Evolutionary conservation across 2,329 filamentous ascomycete species (phyloP), one percentile per base, ranked within the genome.

Genomic region (Peltaster fructicola): DNA sequence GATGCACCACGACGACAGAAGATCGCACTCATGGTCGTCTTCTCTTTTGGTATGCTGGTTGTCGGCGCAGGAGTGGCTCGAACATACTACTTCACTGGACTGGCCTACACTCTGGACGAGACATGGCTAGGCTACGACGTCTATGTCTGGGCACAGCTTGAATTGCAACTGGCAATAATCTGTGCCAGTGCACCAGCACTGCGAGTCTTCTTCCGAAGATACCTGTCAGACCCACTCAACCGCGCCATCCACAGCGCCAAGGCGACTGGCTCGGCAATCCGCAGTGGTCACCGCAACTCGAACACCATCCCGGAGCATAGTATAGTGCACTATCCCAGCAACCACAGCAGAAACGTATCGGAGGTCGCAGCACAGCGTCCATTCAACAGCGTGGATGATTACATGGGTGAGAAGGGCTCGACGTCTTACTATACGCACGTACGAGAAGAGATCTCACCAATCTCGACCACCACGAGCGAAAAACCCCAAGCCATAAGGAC

Each of bases 191-290:
- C 36, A 6, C 43, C 42, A 4, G 44, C 36, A 7, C 25, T 45
- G 4, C 38, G 40, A 16, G 34, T 24, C 4, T 38, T 34, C 24
- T 16, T 38, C 17, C 28, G 28, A 4, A 23, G 11, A 8, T 30
- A 23, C 13, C 19, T 30, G n/a, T 30, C 32, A 21, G 36, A 37
- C 13, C 27, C 30, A 4, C 11, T 40, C 9, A 25, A 26, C 7
- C 21, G 38, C 7, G 27, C 27, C n/a, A n/a, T n/a, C n/a, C 26
- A 72, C 35, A 17, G 70, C 63, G 31, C 76, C 51, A 37, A 64
- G 62, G 37, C 71, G 64, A 20, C 68, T 57, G 8, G 61, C 65
- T 32, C 62, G 58, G 53, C 74, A 80, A 2, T 63, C 56, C n/a
- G n/a, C n/a, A n/a, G n/a, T n/a, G n/a, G n/a, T n/a, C n/a, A n/a